Conservation (phyloP, 129 eudicot species). For the Calendula officinalis region DNA sequence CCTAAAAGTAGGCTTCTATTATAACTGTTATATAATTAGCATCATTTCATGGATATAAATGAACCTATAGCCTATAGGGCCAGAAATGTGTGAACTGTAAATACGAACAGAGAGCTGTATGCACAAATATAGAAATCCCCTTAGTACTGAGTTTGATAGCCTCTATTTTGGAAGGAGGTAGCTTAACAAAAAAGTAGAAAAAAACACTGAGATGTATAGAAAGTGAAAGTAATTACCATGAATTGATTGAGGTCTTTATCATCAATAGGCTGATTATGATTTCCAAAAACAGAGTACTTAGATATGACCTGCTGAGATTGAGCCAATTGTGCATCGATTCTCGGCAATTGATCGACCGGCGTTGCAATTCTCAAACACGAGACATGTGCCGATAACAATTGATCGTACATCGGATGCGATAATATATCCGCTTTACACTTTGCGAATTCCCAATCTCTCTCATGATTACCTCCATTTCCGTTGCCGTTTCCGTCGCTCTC, state of each 20-base stretch:
- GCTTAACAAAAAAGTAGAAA: not conserved
- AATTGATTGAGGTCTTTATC: conserved; percentile 88
- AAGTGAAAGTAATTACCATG: conserved; percentile 48
- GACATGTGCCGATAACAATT: conserved; percentile 76
- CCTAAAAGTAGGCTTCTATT: conserved; percentile 1
- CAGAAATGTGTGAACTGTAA: conserved; percentile 9
- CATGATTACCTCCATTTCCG: conserved; percentile 19
- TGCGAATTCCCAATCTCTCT: conserved; percentile 57
- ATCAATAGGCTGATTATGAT: conserved; percentile 54
- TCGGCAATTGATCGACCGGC: conserved; percentile 88
- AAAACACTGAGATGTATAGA: conserved; percentile 1
- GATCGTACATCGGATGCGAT: conserved; percentile 74
- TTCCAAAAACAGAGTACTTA: conserved; percentile 56
- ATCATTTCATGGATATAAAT: conserved; percentile 12
- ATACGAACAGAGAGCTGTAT: conserved; percentile 6
- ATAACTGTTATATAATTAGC: conserved; percentile 2
- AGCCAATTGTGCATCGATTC: conserved; percentile 85
- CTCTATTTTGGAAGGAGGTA: not conserved
- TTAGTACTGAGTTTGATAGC: not conserved
- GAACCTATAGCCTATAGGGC: not conserved
- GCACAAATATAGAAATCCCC: conserved; percentile 20
- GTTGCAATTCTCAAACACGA: conserved; percentile 84
- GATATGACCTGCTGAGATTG: conserved; percentile 63
- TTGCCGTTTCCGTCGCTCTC: conserved; percentile 29
- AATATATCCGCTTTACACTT: conserved; percentile 81